Base-by-base conservation (phyloP, 78 protist genomes). In the Dictyostelium intermedium region DNA sequence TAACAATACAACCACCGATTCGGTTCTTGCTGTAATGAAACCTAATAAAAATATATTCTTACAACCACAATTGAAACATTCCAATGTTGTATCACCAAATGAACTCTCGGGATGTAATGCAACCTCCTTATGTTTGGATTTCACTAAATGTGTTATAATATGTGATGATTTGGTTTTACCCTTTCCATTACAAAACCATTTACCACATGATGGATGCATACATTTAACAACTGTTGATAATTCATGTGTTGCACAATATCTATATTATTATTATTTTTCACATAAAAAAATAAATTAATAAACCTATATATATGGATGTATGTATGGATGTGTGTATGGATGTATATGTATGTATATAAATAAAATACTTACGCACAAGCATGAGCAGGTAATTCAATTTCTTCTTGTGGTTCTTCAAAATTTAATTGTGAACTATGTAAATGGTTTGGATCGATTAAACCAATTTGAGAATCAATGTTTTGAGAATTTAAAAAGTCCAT, bases 171-270 rank as follows among this genome's bases (percentile, higher is more conserved):
- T 56, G 8, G 97, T 94, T 82, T 70, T 87, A 9, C 97, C 98
- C 4, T 97, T 95, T 13, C 98, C 93, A 91, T 99, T 99, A 92
- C 99, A 99, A 93, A 99, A 98, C 99, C 99, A 99, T 72, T 97
- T 96, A 23, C 92, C 93, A 78, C 98, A 96, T 7, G 60, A 70
- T 34, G 96, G 83, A 39, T 86, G 80, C 34, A 53, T 63, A 93
- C 99, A 99, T 63, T 87, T 78, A 16, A 98, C 99, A 7, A 98
- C 98, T 10, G 97, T 86, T 13, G 87, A 83, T 20, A 99, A 96
- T 91, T 96, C 95, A 95, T 96, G 98, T 14, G 97, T 84, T 35
- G 99, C 99, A 79, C 99, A 99, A 92, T 98, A 98, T 60, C 93
- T 60, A 8, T 11, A n/a, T 16, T 18, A 66, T 10, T 37, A 37